Percentiles rank a stretch among this genome's conserved stretches.
phyloP scores from a whole-genome alignment of 106 monocot genomes.

The Agapanthus africanus region DNA sequence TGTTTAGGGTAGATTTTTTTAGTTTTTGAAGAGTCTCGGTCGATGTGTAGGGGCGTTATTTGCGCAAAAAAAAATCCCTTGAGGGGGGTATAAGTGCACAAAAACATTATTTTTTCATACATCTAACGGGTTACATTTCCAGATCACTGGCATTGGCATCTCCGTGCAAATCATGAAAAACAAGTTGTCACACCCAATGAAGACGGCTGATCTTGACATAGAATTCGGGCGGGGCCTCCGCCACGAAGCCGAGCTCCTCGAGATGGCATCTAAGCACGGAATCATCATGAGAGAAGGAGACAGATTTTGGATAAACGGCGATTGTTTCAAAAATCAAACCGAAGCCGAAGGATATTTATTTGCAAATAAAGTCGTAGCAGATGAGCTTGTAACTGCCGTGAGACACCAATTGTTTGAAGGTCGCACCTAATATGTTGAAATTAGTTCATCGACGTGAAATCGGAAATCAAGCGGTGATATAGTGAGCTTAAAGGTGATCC shows the following conservation, averaged over 20 bases:
- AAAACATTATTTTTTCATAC: not conserved
- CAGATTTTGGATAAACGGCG: conserved; percentile 60
- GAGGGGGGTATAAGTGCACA: no score
- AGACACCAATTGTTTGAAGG: no score
- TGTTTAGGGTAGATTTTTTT: no score
- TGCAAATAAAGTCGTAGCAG: conserved; percentile 27
- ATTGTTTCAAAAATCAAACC: conserved; percentile 21
- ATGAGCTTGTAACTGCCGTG: conserved; percentile 33
- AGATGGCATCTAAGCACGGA: conserved; percentile 56
- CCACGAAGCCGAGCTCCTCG: conserved; percentile 60
- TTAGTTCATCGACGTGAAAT: no score
- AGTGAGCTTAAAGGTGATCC: no score
- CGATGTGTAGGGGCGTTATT: no score
- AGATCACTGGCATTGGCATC: conserved; percentile 66
- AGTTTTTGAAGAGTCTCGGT: no score
- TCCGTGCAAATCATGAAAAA: conserved; percentile 78
- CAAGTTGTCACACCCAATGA: conserved; percentile 62
- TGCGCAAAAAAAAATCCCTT: no score
- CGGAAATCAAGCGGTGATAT: no score
- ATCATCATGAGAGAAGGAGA: conserved; percentile 40
- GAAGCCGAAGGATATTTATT: conserved; percentile 46
- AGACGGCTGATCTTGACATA: conserved; percentile 50
- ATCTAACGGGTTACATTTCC: not conserved
- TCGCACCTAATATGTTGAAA: no score
- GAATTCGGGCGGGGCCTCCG: conserved; percentile 70